Evolutionary conservation across 1,284 basidiomycete genomes (phyloP).

Genomic region (Sphaerobolus stellatus): DNA sequence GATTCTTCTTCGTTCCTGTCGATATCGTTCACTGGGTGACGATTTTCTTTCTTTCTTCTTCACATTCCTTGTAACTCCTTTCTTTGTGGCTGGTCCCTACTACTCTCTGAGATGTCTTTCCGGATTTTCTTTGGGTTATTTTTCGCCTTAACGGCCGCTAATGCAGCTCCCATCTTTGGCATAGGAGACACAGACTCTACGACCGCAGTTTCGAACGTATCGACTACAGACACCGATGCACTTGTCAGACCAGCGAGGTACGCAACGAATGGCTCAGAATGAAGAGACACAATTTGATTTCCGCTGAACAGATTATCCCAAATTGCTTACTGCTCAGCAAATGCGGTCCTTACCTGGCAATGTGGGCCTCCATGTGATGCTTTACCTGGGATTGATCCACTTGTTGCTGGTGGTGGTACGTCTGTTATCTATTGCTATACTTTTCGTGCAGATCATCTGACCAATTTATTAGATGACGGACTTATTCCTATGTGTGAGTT

Average conservation of each 20-base stretch:
- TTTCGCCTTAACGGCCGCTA: too few relatives aligned
- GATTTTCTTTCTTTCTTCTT: too few relatives aligned
- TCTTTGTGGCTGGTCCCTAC: too few relatives aligned
- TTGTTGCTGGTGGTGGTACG: constrained; percentile 39
- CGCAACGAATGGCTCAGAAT: background rate
- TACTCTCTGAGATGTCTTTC: too few relatives aligned
- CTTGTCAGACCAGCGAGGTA: constrained; percentile 8
- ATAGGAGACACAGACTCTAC: background rate
- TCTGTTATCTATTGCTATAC: constrained; percentile 6
- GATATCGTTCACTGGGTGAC: too few relatives aligned
- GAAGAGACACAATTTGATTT: background rate
- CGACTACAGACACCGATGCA: background rate
- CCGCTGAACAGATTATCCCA: constrained; percentile 38
- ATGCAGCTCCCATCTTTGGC: background rate
- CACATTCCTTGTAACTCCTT: too few relatives aligned
- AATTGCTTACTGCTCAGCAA: constrained; percentile 41
- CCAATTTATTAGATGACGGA: constrained; percentile 28
- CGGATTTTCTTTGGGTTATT: too few relatives aligned
- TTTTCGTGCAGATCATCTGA: background rate
- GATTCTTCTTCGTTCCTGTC: too few relatives aligned
- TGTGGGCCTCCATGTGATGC: constrained; percentile 39
- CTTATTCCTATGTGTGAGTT: constrained; percentile 35
- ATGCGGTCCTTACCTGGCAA: constrained; percentile 32
- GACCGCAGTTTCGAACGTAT: background rate
- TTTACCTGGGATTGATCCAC: constrained; percentile 32